These are phyloP conservation scores for Solanum raphanifolium DNA, from an alignment of 257 asterid species.

Conservation along the genomic window DNA sequence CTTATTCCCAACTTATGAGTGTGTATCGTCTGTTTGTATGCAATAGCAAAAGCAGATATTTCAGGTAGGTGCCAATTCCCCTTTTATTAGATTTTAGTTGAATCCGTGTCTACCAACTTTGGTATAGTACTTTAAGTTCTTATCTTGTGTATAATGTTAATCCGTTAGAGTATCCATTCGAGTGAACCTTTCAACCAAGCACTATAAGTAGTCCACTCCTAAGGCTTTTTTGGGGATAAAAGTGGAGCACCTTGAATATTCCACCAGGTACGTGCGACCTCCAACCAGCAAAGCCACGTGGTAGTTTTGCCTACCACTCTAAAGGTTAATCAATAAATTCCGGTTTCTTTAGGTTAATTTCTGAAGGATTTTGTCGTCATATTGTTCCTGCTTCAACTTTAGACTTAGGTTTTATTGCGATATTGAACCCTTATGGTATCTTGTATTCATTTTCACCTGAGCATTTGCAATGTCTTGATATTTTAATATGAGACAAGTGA, in stretches of 20 bases:
- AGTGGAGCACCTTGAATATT: neutral
- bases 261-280: neutral
- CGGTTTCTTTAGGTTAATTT: neutral
- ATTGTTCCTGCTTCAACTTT: neutral
- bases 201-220: neutral
- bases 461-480: neutral
- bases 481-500: neutral
- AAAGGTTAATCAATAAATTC: neutral
- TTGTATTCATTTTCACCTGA: neutral
- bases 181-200: neutral
- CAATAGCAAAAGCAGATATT: neutral
- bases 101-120: neutral
- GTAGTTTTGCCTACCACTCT: neutral
- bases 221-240: neutral
- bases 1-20: neutral
- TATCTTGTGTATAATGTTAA: neutral
- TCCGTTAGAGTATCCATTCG: neutral
- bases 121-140: neutral
- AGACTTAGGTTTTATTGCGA: neutral
- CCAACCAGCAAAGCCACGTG: neutral
- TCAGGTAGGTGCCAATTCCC: neutral
- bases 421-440: neutral
- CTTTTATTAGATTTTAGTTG: neutral
- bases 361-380: neutral
- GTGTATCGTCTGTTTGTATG: neutral